These are phyloP conservation scores for Mixia osmundae DNA, from an alignment of 1,284 basidiomycete species.

Conservation along the genomic window DNA sequence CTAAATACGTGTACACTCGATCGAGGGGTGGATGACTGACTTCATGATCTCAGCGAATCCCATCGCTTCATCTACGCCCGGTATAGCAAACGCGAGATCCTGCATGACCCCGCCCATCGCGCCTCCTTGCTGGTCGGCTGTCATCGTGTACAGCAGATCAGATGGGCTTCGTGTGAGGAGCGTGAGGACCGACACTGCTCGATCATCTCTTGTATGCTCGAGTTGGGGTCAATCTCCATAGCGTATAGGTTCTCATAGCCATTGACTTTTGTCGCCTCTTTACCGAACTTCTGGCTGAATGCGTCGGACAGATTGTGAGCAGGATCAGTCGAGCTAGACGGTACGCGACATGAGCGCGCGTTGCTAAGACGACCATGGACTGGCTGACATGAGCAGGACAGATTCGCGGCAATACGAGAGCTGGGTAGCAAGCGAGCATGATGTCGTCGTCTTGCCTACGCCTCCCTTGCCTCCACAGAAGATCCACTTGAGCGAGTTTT, in stretches of 20 bases:
- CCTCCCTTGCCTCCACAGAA: constrained; percentile 19
- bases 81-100: constrained; percentile 94
- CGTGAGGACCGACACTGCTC: constrained; percentile 48
- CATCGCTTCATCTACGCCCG: constrained; percentile 98
- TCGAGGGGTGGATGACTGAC: constrained; percentile 28
- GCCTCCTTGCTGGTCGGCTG: too few species aligned
- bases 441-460: constrained; percentile 74
- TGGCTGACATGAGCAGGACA: constrained; percentile 68
- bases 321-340: constrained; percentile 72
- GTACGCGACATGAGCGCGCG: background rate
- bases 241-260: constrained; percentile 91
- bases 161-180: background rate
- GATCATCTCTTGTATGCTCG: constrained; percentile 95
- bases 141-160: too few species aligned
- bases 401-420: constrained; percentile 65
- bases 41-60: constrained; percentile 99
- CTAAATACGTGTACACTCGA: background rate
- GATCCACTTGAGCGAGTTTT: constrained; percentile 17
- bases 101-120: constrained; percentile 99
- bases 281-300: constrained; percentile 96
- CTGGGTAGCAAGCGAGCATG: constrained; percentile 85
- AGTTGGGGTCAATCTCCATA: constrained; percentile 98
- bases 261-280: constrained; percentile 97
- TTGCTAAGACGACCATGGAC: background rate
- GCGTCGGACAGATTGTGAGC: constrained; percentile 98